phyloP scores from a whole-genome alignment of 495 filamentous ascomycete genomes.

The Acidiella bohemica region DNA sequence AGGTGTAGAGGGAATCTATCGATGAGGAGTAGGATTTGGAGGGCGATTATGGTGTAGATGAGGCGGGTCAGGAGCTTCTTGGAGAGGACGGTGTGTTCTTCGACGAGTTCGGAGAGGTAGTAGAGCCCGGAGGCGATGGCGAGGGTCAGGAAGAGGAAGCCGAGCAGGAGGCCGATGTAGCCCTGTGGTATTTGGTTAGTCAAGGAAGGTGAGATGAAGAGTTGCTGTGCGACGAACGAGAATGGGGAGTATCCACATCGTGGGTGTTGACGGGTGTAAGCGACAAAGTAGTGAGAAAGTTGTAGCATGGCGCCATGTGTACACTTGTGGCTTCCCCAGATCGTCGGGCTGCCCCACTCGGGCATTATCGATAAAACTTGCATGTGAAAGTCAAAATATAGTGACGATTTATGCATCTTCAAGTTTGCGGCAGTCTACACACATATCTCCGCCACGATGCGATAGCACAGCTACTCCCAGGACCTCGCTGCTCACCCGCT shows the following conservation, averaged over 20 bases:
- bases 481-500: neutral
- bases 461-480: neutral
- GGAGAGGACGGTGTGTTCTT: constrained; percentile 88
- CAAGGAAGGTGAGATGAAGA: constrained; percentile 38
- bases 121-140: constrained; percentile 79
- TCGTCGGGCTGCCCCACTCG: too few species aligned
- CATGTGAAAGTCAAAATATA: constrained; percentile 1
- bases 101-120: constrained; percentile 94
- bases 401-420: too few species aligned
- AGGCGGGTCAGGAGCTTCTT: constrained; percentile 70
- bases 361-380: neutral
- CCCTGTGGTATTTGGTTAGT: constrained; percentile 54
- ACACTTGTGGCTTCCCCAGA: neutral
- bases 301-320: too few species aligned
- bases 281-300: too few species aligned
- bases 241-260: constrained; percentile 19
- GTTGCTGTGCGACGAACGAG: constrained; percentile 9
- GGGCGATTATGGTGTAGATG: constrained; percentile 68
- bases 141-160: constrained; percentile 79
- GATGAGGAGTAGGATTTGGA: constrained; percentile 64
- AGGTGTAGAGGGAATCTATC: constrained; percentile 72
- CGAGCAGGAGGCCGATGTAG: constrained; percentile 72
- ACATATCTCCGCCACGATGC: too few species aligned
- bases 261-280: too few species aligned
- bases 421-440: too few species aligned